Conservation (phyloP, 2,329 filamentous ascomycete species). For the Colletotrichum sansevieriae region DNA sequence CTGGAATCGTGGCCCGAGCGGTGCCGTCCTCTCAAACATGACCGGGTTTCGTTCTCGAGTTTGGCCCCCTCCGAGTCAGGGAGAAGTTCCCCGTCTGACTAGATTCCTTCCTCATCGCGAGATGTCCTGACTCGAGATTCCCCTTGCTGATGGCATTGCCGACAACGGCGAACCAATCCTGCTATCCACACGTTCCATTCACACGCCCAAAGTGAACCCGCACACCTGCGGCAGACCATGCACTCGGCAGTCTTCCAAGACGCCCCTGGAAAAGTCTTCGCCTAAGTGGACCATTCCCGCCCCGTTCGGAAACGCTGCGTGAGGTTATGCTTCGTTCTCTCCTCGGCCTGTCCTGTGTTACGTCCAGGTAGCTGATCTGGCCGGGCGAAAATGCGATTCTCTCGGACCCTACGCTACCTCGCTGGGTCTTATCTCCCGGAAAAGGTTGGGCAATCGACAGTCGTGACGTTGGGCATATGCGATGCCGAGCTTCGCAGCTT, state of each 20-base stretch:
- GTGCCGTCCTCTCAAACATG: constrained; percentile 10
- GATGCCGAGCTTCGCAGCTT: constrained; percentile 3
- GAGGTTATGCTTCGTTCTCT: background rate
- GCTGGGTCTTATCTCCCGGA: constrained; percentile 2
- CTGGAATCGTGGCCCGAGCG: constrained; percentile 7
- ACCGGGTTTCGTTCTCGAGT: constrained; percentile 11
- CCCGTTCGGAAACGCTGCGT: background rate
- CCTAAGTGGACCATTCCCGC: constrained; percentile 2
- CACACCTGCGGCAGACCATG: background rate
- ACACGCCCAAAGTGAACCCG: constrained; percentile 5
- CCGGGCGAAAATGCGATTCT: background rate
- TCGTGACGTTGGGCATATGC: constrained; percentile 9
- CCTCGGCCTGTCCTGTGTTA: constrained; percentile 3
- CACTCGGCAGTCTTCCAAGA: background rate
- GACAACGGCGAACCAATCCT: constrained; percentile 2
- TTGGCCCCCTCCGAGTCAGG: constrained; percentile 2
- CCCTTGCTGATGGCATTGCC: constrained; percentile 4
- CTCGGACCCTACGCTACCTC: background rate
- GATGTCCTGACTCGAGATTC: constrained; percentile 9
- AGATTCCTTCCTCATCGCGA: background rate
- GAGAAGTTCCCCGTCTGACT: background rate
- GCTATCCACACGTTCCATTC: background rate
- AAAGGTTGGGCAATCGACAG: constrained; percentile 14
- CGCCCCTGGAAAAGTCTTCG: background rate
- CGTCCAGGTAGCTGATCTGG: background rate